Base-by-base conservation (phyloP, 2,329 filamentous ascomycete species). In the Aspergillus novofumigatus region DNA sequence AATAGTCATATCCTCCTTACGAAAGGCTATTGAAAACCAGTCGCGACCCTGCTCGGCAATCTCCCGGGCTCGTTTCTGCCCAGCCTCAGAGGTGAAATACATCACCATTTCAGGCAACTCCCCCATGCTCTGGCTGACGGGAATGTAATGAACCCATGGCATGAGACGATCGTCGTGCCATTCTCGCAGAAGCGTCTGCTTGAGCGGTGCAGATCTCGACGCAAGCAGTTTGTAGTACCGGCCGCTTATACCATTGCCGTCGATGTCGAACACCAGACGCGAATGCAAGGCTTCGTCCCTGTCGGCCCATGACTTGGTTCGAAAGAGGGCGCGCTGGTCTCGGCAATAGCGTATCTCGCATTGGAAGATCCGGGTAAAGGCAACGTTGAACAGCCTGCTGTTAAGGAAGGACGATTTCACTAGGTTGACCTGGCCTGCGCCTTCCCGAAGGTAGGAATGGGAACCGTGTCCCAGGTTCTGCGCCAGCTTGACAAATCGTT, bases 61-160 rank as follows among this genome's bases (percentile, higher is more conserved):
- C 28, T 60, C 50, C 45, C 23, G 52, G 9, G 63, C 60, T 9
- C 44, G 53, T 42, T 50, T 32, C 41, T 61, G 54, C 7, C 62
- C 62, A 17, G 47, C n/a, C 20, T 48, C 20, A 47, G 62, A 62
- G 10, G 60, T 59, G 20, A 66, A 50, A 53, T 62, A 66, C 7
- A n/a, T 41, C 11, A 66, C 53, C 17, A 66, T 32, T 47, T 63
- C 61, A 8, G 61, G 61, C 4, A 66, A 55, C 41, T 66, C 64
- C 41, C 59, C 60, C 59, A 66, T 59, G 44, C 61, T 59, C 38
- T 59, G 57, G 25, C 61, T 64, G n/a, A 65, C 61, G 0, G 64
- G 65, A 21, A 67, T 60, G 45, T 66, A 67, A 52, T 67, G 66
- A 41, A 63, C 60, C 64, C 64, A 66, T 6, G 62, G 60, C 14